Percentiles rank a stretch among this genome's conserved stretches.
Evolutionary conservation across 75 land plant species (phyloP).

Genomic region (Cryptomeria japonica): DNA sequence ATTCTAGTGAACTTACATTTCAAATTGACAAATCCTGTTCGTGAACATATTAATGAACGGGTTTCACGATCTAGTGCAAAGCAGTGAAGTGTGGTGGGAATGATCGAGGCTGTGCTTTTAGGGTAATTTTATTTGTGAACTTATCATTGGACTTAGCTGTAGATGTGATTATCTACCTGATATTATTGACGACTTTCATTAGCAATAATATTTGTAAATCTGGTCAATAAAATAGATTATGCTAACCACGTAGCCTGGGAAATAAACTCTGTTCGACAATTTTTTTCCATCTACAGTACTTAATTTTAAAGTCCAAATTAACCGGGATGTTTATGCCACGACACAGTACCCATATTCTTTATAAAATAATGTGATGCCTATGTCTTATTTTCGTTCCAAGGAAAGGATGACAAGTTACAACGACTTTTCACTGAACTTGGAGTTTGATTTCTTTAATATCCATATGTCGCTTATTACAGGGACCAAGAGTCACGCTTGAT

Average conservation of each 20-base stretch:
- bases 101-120: neutral
- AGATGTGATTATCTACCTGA: neutral
- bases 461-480: neutral
- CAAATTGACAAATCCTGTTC: neutral
- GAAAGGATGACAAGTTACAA: neutral
- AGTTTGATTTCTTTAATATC: neutral
- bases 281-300: neutral
- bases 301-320: neutral
- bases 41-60: neutral
- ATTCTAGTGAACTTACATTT: neutral
- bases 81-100: neutral
- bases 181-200: neutral
- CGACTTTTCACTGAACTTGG: neutral
- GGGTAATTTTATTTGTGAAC: neutral
- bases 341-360: neutral
- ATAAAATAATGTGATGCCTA: neutral
- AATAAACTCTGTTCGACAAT: neutral
- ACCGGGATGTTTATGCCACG: neutral
- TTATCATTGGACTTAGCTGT: neutral
- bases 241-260: neutral
- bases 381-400: neutral
- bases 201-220: neutral
- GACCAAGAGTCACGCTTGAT: conserved; percentile 33
- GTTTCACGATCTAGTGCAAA: neutral
- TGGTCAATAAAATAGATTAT: neutral